A percentile compares a stretch with the other conserved stretches of the same genome.
phyloP scores from a whole-genome alignment of 805 yeast species.

The Wickerhamiella dianesei region DNA sequence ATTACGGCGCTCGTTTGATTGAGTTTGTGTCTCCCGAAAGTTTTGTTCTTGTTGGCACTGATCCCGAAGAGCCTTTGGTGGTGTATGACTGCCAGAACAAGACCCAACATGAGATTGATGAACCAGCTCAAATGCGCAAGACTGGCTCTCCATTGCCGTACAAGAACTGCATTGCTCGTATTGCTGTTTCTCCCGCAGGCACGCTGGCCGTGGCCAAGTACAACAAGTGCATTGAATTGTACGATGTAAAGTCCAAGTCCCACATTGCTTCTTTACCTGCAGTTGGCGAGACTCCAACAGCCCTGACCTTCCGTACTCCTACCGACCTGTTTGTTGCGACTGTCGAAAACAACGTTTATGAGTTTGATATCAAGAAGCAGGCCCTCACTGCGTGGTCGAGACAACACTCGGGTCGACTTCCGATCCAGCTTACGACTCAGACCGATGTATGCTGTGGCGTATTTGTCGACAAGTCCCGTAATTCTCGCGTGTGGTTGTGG shows the following conservation, averaged over 20 bases:
- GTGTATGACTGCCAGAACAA: slow-evolving; percentile 12
- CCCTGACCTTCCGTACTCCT: slow-evolving; percentile 40
- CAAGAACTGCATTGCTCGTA: slow-evolving; percentile 37
- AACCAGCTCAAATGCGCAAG: neutral
- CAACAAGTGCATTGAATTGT: slow-evolving; percentile 50
- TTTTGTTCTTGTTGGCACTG: slow-evolving; percentile 19
- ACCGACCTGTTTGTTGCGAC: slow-evolving; percentile 50
- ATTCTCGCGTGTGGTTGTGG: slow-evolving; percentile 62
- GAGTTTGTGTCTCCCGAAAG: slow-evolving; percentile 14
- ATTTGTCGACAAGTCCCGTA: slow-evolving; percentile 34
- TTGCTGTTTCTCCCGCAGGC: slow-evolving; percentile 37
- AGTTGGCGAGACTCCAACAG: slow-evolving; percentile 46
- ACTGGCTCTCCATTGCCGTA: slow-evolving; percentile 28
- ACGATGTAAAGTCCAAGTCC: slow-evolving; percentile 20
- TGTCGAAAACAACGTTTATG: slow-evolving; percentile 61
- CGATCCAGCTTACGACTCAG: slow-evolving; percentile 42
- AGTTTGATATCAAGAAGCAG: slow-evolving; percentile 36
- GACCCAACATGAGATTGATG: slow-evolving; percentile 7
- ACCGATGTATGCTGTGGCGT: slow-evolving; percentile 64
- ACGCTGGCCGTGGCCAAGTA: slow-evolving; percentile 46
- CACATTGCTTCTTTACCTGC: slow-evolving; percentile 37
- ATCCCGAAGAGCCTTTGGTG: slow-evolving; percentile 16
- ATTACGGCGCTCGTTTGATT: slow-evolving; percentile 12
- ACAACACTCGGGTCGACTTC: slow-evolving; percentile 59
- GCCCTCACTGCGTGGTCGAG: slow-evolving; percentile 63